Evolutionary conservation across 257 asterid genomes (phyloP), one percentile per base, ranked within the genome.

Genomic region (Solanum sejunctum): DNA sequence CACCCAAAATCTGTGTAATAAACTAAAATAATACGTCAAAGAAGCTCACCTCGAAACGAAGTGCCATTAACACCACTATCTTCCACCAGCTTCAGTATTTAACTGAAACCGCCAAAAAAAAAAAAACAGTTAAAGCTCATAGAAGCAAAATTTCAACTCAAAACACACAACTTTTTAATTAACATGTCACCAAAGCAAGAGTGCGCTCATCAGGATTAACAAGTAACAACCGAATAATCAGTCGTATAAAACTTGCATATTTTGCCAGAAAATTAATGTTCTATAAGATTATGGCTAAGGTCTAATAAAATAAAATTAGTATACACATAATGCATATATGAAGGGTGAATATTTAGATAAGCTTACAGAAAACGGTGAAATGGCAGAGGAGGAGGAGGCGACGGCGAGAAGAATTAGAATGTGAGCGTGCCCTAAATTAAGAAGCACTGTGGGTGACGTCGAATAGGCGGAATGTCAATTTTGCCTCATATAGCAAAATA

Each of bases 11-110:
- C 17, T 32, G 49, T 15, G 54, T 10, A 70, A 54, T 32, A 70
- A 4, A 63, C 12, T 6, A 63, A 80, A 72, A 66, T 16, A n/a
- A 36, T 36, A 36, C 41, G 57, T 61, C 16, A 10, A 54, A 32
- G 10, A 41, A n/a, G 8, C 28, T 80, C 49, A 90, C 91, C 91
- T 89, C 93, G 85, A 91, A 91, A 51, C 88, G 91, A 79, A 91
- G 89, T 82, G 92, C 92, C 92, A 89, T 88, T 66, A 77, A 60
- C 43, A 17, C 83, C 66, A 5, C 83, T 78, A 16, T 36, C 21
- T 23, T 77, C 82, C 82, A 51, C 26, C 82, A 15, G 23, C 8
- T 15, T 28, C 64, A 52, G 16, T 54, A 78, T 7, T 18, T 21
- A 21, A 78, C 83, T 52, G 28, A 28, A 52, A 78, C 49, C 15